phyloP scores from a whole-genome alignment of 495 filamentous ascomycete species.

The Tuber calosporum region DNA sequence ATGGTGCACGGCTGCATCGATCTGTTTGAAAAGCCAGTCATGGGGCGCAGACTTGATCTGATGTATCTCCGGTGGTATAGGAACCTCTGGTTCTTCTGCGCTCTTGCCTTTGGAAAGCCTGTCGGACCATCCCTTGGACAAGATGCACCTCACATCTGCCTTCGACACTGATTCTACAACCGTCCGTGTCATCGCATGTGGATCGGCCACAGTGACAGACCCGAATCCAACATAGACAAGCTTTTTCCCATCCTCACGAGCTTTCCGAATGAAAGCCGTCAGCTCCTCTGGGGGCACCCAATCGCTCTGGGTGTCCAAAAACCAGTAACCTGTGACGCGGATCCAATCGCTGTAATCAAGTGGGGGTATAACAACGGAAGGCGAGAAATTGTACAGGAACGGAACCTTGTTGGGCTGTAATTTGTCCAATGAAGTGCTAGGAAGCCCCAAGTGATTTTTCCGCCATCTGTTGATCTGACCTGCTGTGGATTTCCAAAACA shows the following conservation, averaged over 20 bases:
- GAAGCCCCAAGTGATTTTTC: constrained; percentile 67
- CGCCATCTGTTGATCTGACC: constrained; percentile 91
- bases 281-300: constrained; percentile 74
- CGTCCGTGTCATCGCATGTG: constrained; percentile 75
- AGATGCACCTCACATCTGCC: constrained; percentile 88
- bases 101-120: constrained; percentile 53
- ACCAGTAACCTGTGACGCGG: constrained; percentile 95
- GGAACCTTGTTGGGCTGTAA: constrained; percentile 93
- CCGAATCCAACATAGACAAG: constrained; percentile 96
- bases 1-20: constrained; percentile 92
- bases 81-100: constrained; percentile 54
- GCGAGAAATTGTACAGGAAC: constrained; percentile 95
- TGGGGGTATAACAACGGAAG: constrained; percentile 81
- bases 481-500: constrained; percentile 92
- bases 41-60: constrained; percentile 88
- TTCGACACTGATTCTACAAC: constrained; percentile 85
- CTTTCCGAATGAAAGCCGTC: constrained; percentile 68
- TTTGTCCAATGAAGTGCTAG: constrained; percentile 76
- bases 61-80: constrained; percentile 70
- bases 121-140: constrained; percentile 99
- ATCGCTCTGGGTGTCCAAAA: constrained; percentile 62
- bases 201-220: constrained; percentile 89
- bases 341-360: constrained; percentile 98
- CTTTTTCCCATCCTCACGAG: constrained; percentile 75
- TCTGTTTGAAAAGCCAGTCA: constrained; percentile 91